A percentile compares a stretch with the other conserved stretches of the same genome.
phyloP scores from a whole-genome alignment of 192 early-diverging fungal genomes.

The Pilobolus umbonatus region DNA sequence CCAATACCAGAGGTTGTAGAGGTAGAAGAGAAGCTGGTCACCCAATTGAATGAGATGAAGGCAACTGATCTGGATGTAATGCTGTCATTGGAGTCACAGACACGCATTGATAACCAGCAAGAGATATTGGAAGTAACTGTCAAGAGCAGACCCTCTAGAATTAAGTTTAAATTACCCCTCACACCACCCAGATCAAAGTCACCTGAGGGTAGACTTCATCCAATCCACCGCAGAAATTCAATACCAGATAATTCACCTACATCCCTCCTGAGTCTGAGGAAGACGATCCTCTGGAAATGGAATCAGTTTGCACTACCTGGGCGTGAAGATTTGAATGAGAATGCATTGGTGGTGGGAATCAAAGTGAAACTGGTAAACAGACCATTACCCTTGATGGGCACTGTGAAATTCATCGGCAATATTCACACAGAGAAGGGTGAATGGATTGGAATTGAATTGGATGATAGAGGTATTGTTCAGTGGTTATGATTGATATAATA shows the following conservation, averaged over 20 bases:
- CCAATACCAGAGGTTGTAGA: not conserved
- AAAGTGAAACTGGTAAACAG: conserved; percentile 27
- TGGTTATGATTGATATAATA: not conserved
- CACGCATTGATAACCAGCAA: conserved; percentile 23
- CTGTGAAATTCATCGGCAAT: conserved; percentile 28
- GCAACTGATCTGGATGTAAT: conserved; percentile 25
- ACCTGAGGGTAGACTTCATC: not conserved
- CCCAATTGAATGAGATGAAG: conserved; percentile 13
- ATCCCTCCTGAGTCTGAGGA: too few relatives aligned
- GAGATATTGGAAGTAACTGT: conserved; percentile 7
- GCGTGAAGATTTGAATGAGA: not conserved
- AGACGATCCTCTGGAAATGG: not conserved
- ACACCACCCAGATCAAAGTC: conserved; percentile 25
- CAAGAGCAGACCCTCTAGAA: conserved; percentile 19
- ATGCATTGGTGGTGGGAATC: not conserved
- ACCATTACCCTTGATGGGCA: conserved; percentile 25
- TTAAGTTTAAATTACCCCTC: conserved; percentile 28
- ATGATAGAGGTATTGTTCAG: conserved; percentile 26
- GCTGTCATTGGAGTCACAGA: conserved; percentile 26
- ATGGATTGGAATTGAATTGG: conserved; percentile 30
- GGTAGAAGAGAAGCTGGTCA: not conserved
- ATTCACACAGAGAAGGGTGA: not conserved
- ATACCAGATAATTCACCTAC: conserved; percentile 2
- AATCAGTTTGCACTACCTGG: too few relatives aligned
- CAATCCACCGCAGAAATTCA: not conserved